These are phyloP conservation scores for Suaeda aralocaspica DNA, from an alignment of 148 eudicot genomes.

Conservation along the genomic window DNA sequence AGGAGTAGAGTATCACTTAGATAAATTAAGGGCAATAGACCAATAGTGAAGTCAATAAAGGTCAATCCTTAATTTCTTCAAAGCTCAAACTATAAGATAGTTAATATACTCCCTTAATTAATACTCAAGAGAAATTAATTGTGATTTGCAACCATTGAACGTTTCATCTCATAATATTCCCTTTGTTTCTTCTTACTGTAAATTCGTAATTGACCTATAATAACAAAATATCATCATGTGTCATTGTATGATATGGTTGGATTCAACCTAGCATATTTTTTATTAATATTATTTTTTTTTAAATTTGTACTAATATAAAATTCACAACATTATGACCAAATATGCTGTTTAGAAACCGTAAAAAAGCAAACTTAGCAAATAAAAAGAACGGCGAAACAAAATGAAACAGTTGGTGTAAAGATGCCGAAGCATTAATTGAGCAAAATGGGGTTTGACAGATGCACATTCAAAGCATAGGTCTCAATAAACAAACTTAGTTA, in stretches of 20 bases:
- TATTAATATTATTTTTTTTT: neutral
- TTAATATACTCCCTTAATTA: neutral
- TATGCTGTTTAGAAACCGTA: no score
- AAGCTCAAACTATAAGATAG: neutral
- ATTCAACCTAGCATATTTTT: no score
- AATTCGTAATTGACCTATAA: no score
- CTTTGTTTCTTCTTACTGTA: neutral
- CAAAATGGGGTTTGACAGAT: neutral
- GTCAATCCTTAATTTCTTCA: slow-evolving; percentile 20
- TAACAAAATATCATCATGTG: no score
- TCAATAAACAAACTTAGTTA: slow-evolving; percentile 11
- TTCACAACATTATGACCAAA: no score
- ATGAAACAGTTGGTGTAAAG: slow-evolving; percentile 26
- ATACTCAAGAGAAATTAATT: slow-evolving; percentile 3
- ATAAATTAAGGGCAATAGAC: neutral
- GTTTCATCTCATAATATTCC: no score
- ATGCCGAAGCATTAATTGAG: slow-evolving; percentile 28
- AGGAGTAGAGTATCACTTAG: no score
- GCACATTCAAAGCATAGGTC: slow-evolving; percentile 12
- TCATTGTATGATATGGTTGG: no score
- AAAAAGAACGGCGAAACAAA: no score
- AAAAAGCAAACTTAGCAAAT: neutral
- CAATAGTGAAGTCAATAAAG: slow-evolving; percentile 15
- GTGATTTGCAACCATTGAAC: slow-evolving; percentile 3
- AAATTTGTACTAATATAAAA: no score